These are phyloP conservation scores for Phylloporus sp. DNA, from an alignment of 768 basidiomycete genomes.

Conservation along the genomic window DNA sequence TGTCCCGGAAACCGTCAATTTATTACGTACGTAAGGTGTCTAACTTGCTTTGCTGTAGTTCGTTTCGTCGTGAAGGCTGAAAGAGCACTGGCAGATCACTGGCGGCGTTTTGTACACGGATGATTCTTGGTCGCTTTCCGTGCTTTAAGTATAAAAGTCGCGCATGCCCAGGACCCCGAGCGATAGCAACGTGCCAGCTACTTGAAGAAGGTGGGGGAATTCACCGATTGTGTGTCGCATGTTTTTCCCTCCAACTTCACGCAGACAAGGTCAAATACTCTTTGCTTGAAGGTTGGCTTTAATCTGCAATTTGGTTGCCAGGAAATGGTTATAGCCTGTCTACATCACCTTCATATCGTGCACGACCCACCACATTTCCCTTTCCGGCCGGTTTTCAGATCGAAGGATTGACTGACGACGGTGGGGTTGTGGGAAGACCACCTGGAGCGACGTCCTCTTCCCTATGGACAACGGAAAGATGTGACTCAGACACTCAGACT, in stretches of 20 bases:
- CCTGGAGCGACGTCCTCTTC: slow-evolving; percentile 80
- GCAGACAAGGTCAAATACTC: slow-evolving; percentile 21
- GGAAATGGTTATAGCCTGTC: slow-evolving; percentile 33
- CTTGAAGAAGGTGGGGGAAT: neutral
- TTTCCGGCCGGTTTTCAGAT: slow-evolving; percentile 63
- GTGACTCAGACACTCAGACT: slow-evolving; percentile 60
- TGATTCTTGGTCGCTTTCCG: slow-evolving; percentile 39
- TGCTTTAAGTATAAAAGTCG: slow-evolving; percentile 26
- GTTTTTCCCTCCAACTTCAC: neutral
- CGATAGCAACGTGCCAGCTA: neutral
- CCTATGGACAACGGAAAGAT: slow-evolving; percentile 62
- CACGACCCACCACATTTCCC: neutral
- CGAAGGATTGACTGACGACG: slow-evolving; percentile 58
- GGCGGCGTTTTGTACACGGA: too few relatives aligned
- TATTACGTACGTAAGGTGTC: too few relatives aligned
- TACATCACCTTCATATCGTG: neutral
- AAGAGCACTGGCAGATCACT: too few relatives aligned
- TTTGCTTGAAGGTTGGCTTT: too few relatives aligned
- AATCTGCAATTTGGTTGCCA: slow-evolving; percentile 69
- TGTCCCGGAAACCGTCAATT: neutral
- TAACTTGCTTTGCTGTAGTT: neutral
- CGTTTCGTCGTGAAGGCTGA: neutral
- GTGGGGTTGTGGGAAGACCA: slow-evolving; percentile 62
- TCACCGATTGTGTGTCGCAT: neutral
- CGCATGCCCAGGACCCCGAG: slow-evolving; percentile 23